These are phyloP conservation scores for Moricandia arvensis DNA, from an alignment of 345 rosid species.

Conservation along the genomic window DNA sequence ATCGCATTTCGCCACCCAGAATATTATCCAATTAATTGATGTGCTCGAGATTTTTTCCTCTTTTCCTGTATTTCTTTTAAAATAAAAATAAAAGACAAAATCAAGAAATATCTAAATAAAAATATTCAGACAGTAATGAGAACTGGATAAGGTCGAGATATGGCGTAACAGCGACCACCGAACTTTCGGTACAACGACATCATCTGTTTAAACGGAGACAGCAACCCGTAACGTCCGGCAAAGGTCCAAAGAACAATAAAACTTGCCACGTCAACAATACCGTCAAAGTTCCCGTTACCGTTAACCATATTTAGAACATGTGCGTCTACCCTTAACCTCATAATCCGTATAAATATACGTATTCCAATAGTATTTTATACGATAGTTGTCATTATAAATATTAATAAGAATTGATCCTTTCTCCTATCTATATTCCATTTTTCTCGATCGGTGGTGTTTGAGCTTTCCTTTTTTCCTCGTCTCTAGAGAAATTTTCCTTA, in stretches of 20 bases:
- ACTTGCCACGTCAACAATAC: not conserved
- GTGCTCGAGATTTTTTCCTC: not conserved
- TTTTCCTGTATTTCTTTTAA: not conserved
- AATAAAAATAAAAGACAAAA: not conserved
- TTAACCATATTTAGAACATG: not conserved
- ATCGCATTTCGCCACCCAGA: not conserved
- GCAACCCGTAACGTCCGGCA: not conserved
- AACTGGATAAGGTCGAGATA: not conserved
- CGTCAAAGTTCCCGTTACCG: not conserved
- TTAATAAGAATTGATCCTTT: not conserved
- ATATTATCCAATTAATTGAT: not conserved
- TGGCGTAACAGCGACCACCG: not conserved
- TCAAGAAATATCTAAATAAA: not conserved
- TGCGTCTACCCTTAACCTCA: not conserved
- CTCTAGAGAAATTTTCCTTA: no score
- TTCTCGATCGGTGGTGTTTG: conserved; percentile 20
- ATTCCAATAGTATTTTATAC: conserved; percentile 16
- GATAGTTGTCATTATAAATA: conserved; percentile 18
- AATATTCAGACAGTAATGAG: not conserved
- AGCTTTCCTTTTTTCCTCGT: not conserved
- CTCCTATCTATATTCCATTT: conserved; percentile 23
- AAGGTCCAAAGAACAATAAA: not conserved
- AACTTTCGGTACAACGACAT: not conserved
- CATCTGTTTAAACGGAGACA: not conserved
- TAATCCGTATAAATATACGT: conserved; percentile 20